These are phyloP conservation scores for Aspergillus jensenii DNA, from an alignment of 2,329 filamentous ascomycete genomes.

Conservation along the genomic window DNA sequence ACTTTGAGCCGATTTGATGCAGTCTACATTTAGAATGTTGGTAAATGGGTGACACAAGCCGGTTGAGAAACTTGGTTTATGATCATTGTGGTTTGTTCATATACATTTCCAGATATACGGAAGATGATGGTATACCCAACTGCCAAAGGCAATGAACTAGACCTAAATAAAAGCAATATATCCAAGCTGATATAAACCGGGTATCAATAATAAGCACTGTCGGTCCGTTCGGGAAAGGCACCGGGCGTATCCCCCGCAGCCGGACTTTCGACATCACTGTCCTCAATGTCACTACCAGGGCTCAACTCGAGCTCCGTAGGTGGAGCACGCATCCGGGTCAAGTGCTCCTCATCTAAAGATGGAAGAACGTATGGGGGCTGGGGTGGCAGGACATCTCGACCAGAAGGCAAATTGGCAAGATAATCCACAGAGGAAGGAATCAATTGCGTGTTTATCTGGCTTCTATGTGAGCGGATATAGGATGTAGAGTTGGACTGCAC, in stretches of 20 bases:
- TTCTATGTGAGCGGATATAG: conserved; percentile 5
- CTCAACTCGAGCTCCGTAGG: conserved; percentile 50
- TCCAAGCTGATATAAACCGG: background rate
- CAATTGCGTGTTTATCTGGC: conserved; percentile 73
- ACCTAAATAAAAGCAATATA: background rate
- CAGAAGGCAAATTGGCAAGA: conserved; percentile 78
- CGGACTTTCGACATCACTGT: conserved; percentile 40
- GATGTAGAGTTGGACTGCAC: conserved; percentile 24
- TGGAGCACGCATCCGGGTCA: conserved; percentile 60
- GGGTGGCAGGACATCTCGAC: conserved; percentile 74
- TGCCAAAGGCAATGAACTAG: background rate
- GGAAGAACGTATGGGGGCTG: conserved; percentile 68
- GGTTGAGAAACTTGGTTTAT: background rate
- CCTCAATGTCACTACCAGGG: conserved; percentile 44
- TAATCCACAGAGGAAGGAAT: conserved; percentile 72
- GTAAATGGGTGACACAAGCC: background rate
- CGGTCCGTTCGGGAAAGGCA: conserved; percentile 35
- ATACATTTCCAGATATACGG: background rate
- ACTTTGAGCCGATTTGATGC: background rate
- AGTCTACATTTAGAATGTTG: background rate
- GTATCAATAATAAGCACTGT: conserved; percentile 35
- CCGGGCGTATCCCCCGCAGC: conserved; percentile 28
- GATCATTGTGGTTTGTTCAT: background rate
- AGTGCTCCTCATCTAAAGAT: conserved; percentile 60
- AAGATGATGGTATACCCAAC: background rate